Conservation (phyloP, 2,329 filamentous ascomycete species). For the Aspergillus aculeatinus region DNA sequence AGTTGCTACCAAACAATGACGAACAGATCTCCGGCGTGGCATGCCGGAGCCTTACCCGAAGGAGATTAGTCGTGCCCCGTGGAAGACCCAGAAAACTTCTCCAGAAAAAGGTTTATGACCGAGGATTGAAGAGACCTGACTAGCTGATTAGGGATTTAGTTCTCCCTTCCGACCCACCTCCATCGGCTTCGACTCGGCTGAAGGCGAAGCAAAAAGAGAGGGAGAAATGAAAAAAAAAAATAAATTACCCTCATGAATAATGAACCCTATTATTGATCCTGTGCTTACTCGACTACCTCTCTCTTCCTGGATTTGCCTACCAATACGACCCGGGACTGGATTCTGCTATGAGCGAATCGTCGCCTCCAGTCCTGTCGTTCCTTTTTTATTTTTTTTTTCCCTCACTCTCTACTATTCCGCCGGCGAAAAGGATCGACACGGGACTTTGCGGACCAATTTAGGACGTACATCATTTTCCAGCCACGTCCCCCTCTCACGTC, state of each 20-base stretch:
- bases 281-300: background rate
- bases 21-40: slow-evolving; percentile 21
- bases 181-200: background rate
- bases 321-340: background rate
- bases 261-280: slow-evolving; percentile 1
- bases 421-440: slow-evolving; percentile 18
- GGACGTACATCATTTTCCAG: slow-evolving; percentile 10
- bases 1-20: background rate
- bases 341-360: background rate
- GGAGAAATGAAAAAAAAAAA: background rate
- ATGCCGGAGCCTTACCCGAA: slow-evolving; percentile 13
- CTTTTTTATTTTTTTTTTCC: too few relatives aligned
- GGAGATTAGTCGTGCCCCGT: slow-evolving; percentile 14
- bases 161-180: too few relatives aligned
- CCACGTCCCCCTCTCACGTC: background rate
- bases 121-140: background rate
- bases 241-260: background rate
- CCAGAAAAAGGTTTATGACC: slow-evolving; percentile 15
- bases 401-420: too few relatives aligned
- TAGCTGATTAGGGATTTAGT: background rate
- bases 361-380: background rate
- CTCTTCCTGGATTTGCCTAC: background rate
- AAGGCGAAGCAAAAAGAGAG: background rate
- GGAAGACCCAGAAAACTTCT: slow-evolving; percentile 12
- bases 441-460: slow-evolving; percentile 16